A percentile compares a stretch with the other conserved stretches of the same genome.
Evolutionary conservation across 345 rosid genomes (phyloP).

Genomic region (Rhodomyrtus tomentosa): DNA sequence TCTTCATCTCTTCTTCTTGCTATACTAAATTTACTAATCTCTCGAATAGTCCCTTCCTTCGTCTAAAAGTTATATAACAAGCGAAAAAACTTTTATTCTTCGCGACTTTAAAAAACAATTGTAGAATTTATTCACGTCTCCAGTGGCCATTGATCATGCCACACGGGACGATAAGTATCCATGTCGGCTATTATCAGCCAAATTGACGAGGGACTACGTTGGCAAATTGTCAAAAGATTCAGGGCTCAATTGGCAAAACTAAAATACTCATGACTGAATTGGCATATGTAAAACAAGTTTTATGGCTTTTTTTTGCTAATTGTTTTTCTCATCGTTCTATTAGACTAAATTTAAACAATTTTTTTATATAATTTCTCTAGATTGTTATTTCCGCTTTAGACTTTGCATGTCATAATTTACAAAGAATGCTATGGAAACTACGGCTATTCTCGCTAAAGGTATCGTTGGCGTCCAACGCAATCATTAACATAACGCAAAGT

Average conservation of each 20-base stretch:
- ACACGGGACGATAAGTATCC: no score
- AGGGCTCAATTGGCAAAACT: no score
- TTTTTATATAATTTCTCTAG: not conserved
- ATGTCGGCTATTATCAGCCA: no score
- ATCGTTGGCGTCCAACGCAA: not conserved
- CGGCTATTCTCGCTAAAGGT: not conserved
- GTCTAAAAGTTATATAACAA: not conserved
- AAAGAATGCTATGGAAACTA: not conserved
- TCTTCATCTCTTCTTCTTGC: not conserved
- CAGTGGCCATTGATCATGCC: accelerated
- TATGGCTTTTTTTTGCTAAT: no score
- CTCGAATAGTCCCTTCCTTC: not conserved
- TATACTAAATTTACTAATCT: not conserved
- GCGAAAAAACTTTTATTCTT: not conserved
- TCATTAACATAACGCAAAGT: not conserved
- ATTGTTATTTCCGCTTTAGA: not conserved
- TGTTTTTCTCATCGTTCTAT: not conserved
- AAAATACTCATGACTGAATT: no score
- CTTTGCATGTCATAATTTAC: not conserved
- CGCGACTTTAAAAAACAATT: not conserved
- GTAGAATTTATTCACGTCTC: no score
- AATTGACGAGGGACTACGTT: no score
- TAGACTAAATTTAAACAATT: not conserved
- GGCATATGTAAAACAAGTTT: no score
- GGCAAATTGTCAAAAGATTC: no score